Base-by-base conservation (phyloP, 2,329 filamentous ascomycete genomes). In the Curvularia sp. region DNA sequence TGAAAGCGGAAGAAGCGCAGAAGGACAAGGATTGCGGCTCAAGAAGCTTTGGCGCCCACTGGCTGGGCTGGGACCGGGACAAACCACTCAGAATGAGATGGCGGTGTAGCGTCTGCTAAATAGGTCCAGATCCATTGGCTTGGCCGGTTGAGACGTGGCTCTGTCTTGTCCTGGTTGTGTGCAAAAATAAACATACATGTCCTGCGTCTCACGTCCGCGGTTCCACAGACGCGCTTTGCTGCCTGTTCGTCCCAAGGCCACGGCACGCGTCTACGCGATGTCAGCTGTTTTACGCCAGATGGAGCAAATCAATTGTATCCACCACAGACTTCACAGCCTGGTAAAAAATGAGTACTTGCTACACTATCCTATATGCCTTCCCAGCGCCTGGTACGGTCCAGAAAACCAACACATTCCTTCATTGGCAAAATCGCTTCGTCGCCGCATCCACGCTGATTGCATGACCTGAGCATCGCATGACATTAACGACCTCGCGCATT, bases 401-500 rank as follows among this genome's bases (percentile, higher is more conserved):
- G 2, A 43, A 42, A n/a, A 26, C 42, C 22, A 39, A 6, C 42
- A 18, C 35, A 35, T 20, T 33, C 39, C 50, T 22, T 26, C 35
- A 15, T 52, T 55, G 35, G 13, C 52, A 46, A 44, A 47, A 39
- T 44, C 24, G n/a, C 50, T 55, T 53, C 22, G 13, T 51, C 46
- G 49, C 59, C 55, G 47, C 53, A 47, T 51, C 47, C 41, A 55
- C 56, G 68, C 69, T 69, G 69, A 70, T 68, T 49, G 66, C 65
- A 65, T 73, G 71, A 72, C 69, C 64, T 70, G 67, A 69, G 55
- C 55, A 63, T 71, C 66, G 68, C 55, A 66, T 63, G 64, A 71
- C 61, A 68, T 71, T 66, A 63, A 63, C 64, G 66, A 67, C 66
- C 67, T 55, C 39, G 44, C 48, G 60, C 64, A 61, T 59, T 51